These are phyloP conservation scores for Lipomyces yamadae DNA, from an alignment of 805 yeast genomes.

Conservation along the genomic window DNA sequence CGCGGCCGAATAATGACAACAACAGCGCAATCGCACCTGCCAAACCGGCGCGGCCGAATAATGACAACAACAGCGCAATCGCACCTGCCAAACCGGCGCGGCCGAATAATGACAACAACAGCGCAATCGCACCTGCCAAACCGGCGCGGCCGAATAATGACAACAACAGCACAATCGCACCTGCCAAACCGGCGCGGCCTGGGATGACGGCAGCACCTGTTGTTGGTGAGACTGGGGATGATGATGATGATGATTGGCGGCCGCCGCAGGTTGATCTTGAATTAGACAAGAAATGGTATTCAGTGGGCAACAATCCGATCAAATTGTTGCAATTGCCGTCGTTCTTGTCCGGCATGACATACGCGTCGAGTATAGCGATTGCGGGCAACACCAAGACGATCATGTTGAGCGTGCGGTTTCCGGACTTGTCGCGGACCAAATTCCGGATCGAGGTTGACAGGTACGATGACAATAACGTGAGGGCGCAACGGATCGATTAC, in stretches of 20 bases:
- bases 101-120: no score
- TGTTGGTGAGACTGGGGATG: slow-evolving; percentile 6
- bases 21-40: no score
- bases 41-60: no score
- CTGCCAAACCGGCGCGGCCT: slow-evolving; percentile 1
- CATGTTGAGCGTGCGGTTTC: slow-evolving; percentile 41
- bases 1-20: no score
- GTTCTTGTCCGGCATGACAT: slow-evolving; percentile 40
- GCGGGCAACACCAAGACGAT: slow-evolving; percentile 37
- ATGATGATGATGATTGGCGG: slow-evolving; percentile 17
- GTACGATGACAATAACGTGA: slow-evolving; percentile 45
- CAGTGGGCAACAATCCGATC: slow-evolving; percentile 30
- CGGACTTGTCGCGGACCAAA: slow-evolving; percentile 44
- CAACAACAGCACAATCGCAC: not conserved
- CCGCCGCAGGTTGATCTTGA: slow-evolving; percentile 38
- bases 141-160: not conserved
- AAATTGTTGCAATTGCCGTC: slow-evolving; percentile 40
- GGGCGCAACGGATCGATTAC: slow-evolving; percentile 45
- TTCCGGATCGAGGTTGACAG: slow-evolving; percentile 42
- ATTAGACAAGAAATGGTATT: slow-evolving; percentile 40
- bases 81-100: no score
- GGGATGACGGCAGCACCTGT: slow-evolving; percentile 19
- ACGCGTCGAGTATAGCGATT: slow-evolving; percentile 34
- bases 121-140: not conserved
- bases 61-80: no score